Evolutionary conservation across 148 eudicot species (phyloP).

Genomic region (Euryodendron excelsum): DNA sequence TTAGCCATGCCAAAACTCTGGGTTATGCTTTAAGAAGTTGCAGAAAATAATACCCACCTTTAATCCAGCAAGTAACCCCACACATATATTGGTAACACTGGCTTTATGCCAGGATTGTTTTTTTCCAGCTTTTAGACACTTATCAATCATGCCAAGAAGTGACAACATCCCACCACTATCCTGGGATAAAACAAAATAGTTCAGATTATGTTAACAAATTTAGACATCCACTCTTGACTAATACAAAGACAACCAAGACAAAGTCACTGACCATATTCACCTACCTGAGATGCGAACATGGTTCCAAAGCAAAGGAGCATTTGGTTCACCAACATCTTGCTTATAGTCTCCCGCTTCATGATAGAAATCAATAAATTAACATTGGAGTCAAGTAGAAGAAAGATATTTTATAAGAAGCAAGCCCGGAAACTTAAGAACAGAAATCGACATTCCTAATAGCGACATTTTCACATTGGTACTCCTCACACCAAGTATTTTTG

Average conservation of each 20-base stretch:
- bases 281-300: constrained; percentile 90
- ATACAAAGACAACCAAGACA: background rate
- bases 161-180: constrained; percentile 82
- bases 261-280: constrained; percentile 18
- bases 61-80: constrained; percentile 87
- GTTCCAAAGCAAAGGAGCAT: constrained; percentile 88
- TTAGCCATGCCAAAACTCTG: constrained; percentile 17
- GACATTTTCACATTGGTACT: background rate
- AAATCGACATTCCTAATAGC: background rate
- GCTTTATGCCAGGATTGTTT: constrained; percentile 76
- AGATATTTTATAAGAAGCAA: background rate
- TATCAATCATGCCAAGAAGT: constrained; percentile 74
- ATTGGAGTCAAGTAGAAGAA: background rate
- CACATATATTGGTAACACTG: constrained; percentile 80
- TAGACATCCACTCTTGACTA: background rate
- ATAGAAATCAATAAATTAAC: constrained; percentile 14
- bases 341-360: constrained; percentile 82
- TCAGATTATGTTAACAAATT: constrained; percentile 16
- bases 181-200: constrained; percentile 39
- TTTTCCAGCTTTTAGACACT: constrained; percentile 78
- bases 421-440: background rate
- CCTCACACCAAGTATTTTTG: background rate
- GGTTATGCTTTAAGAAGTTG: constrained; percentile 9
- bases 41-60: constrained; percentile 53
- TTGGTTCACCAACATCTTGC: constrained; percentile 94